These are phyloP conservation scores for Neofusicoccum umdonicola DNA, from an alignment of 2,329 filamentous ascomycete genomes.

Conservation along the genomic window DNA sequence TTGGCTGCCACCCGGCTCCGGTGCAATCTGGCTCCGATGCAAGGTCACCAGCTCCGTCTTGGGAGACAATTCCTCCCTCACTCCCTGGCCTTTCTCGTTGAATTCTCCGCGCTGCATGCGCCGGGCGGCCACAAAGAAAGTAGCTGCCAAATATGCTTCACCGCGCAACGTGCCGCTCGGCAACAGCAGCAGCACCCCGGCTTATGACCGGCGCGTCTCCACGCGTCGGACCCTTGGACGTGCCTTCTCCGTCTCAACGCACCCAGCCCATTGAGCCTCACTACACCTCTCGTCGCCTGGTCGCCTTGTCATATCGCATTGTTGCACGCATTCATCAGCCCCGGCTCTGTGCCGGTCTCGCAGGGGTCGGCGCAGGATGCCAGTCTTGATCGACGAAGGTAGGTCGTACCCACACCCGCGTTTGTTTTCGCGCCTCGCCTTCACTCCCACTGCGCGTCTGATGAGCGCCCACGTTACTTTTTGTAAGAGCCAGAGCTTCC, in stretches of 20 bases:
- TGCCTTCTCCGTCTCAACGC: background rate
- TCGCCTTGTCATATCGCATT: no score
- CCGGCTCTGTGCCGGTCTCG: no score
- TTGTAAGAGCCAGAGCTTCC: background rate
- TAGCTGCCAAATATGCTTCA: background rate
- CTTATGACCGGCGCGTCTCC: background rate
- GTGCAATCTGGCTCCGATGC: background rate
- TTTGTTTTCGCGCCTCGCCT: slow-evolving; percentile 4
- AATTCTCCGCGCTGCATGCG: no score
- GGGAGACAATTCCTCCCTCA: no score
- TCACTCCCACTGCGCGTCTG: background rate
- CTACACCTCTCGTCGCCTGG: background rate
- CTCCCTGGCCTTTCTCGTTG: no score
- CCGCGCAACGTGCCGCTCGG: background rate
- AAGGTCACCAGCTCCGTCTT: no score
- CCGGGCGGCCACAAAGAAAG: no score
- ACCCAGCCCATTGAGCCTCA: background rate
- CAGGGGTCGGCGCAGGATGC: background rate
- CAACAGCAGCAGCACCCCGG: background rate
- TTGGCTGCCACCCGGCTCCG: no score
- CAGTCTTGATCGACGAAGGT: background rate
- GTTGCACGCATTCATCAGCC: no score
- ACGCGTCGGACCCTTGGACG: background rate
- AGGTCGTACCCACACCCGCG: background rate
- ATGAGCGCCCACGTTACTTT: background rate